phyloP scores from a whole-genome alignment of 345 rosid genomes.

The Limnanthes douglasii region DNA sequence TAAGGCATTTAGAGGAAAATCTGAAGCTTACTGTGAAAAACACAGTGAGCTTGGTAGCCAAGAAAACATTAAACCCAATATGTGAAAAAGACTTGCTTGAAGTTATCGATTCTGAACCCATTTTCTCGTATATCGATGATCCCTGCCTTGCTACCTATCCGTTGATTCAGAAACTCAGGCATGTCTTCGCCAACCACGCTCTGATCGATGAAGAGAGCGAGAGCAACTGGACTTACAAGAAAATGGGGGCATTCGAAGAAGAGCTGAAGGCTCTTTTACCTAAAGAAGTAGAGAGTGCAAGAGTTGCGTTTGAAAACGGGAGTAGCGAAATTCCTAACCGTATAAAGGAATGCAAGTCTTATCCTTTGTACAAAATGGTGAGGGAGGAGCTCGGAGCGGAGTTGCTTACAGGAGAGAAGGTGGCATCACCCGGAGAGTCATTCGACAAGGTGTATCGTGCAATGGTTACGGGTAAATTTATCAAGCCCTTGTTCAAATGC shows the following conservation, averaged over 20 bases:
- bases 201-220: background rate
- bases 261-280: background rate
- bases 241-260: background rate
- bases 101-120: too few species aligned
- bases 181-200: background rate
- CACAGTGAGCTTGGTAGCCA: constrained; percentile 33
- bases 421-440: too few species aligned
- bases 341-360: background rate
- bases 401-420: too few species aligned
- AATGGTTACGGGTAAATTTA: background rate
- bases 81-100: background rate
- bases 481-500: background rate
- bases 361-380: too few species aligned
- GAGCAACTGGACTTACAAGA: background rate
- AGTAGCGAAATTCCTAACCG: background rate
- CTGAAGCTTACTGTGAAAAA: constrained; percentile 27
- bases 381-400: too few species aligned
- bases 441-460: background rate
- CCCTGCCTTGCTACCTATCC: too few species aligned
- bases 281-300: background rate
- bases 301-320: background rate
- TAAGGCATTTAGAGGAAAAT: constrained; percentile 53
- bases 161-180: background rate
- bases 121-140: too few species aligned
- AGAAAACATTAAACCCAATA: constrained; percentile 20